Evolutionary conservation across 1,139 yeast genomes (phyloP).

Genomic region (Geotrichum histeridarum): DNA sequence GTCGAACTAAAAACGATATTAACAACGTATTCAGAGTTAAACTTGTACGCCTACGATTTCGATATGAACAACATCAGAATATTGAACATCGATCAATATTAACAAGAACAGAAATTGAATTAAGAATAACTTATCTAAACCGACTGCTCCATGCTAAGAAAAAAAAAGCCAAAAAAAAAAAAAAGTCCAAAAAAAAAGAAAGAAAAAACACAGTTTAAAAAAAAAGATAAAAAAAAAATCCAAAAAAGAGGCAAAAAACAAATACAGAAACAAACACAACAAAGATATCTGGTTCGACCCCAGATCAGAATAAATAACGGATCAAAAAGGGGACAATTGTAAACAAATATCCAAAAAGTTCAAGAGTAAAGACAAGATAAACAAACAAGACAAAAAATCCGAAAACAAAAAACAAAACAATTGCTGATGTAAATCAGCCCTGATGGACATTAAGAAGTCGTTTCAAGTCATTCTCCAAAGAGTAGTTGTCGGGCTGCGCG

Average conservation of each 20-base stretch:
- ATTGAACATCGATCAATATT: too few relatives aligned
- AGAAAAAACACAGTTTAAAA: conserved; percentile 7
- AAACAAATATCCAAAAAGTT: background rate
- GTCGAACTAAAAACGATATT: too few relatives aligned
- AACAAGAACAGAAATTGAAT: too few relatives aligned
- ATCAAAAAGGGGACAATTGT: background rate
- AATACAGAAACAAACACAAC: too few relatives aligned
- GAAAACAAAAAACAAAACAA: background rate
- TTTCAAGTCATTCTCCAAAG: conserved; percentile 17
- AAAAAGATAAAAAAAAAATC: conserved; percentile 4
- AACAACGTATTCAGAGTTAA: too few relatives aligned
- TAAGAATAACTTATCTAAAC: too few relatives aligned
- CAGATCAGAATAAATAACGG: too few relatives aligned
- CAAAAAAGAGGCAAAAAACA: background rate
- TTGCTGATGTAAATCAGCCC: conserved; percentile 2
- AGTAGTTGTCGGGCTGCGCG: background rate
- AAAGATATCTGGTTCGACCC: too few relatives aligned
- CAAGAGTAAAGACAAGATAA: background rate
- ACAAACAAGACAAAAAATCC: background rate
- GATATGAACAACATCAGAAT: too few relatives aligned
- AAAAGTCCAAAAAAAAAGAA: conserved; percentile 6
- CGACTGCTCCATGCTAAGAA: background rate
- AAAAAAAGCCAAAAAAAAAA: conserved; percentile 7
- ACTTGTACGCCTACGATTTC: too few relatives aligned
- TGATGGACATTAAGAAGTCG: conserved; percentile 18